Conservation (phyloP, 495 filamentous ascomycete genomes). For the Entonaema liquescens region DNA sequence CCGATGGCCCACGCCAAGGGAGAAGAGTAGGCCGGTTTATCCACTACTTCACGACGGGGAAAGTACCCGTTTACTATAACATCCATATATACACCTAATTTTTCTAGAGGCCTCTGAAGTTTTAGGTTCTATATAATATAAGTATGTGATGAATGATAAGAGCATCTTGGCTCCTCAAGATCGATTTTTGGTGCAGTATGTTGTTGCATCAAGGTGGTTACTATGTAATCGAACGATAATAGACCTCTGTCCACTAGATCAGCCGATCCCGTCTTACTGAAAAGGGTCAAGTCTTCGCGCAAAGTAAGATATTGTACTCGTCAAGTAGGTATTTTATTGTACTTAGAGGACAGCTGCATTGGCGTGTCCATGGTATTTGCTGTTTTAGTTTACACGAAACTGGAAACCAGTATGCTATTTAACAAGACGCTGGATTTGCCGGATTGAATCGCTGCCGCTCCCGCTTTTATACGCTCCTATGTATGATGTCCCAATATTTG, state of each 20-base stretch:
- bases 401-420: not conserved
- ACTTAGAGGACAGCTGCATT: not conserved
- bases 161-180: too few species aligned
- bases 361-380: not conserved
- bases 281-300: not conserved
- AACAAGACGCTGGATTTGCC: not conserved
- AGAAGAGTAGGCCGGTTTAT: too few species aligned
- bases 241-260: not conserved
- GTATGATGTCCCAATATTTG: not conserved
- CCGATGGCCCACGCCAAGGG: too few species aligned
- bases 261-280: not conserved
- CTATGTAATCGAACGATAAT: not conserved
- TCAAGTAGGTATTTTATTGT: not conserved
- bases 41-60: too few species aligned
- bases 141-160: too few species aligned
- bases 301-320: not conserved
- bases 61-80: too few species aligned
- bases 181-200: not conserved
- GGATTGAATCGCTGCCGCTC: conserved; percentile 12
- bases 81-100: too few species aligned
- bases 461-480: conserved; percentile 6
- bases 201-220: not conserved
- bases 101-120: too few species aligned
- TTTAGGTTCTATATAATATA: too few species aligned
- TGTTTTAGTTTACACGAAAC: not conserved